Conservation (phyloP, 495 filamentous ascomycete genomes). For the Collariella sp. region DNA sequence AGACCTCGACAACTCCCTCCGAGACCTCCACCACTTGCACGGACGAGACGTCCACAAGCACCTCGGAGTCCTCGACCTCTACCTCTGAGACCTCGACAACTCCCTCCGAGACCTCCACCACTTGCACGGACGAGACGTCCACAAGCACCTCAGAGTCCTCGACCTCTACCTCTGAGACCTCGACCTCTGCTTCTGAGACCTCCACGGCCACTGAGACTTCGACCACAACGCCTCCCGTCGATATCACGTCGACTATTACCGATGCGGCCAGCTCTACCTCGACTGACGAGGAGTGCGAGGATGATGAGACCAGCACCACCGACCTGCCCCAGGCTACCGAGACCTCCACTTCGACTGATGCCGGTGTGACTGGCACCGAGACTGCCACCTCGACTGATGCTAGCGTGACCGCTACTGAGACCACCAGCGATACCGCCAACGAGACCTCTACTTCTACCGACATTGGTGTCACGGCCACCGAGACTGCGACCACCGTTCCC, state of each 20-base stretch:
- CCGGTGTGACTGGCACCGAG: neutral
- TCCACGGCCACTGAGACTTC: neutral
- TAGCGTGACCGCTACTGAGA: conserved; percentile 2
- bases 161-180: conserved; percentile 2
- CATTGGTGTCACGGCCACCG: neutral
- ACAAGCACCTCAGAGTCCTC: neutral
- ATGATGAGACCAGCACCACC: neutral
- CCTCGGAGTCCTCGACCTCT: conserved; percentile 4
- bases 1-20: neutral
- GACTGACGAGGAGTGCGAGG: neutral
- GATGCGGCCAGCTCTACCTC: conserved; percentile 1
- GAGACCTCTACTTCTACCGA: neutral
- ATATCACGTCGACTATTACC: neutral
- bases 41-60: conserved; percentile 3
- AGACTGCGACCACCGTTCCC: neutral
- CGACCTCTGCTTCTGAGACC: neutral
- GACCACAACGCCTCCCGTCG: neutral
- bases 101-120: conserved; percentile 3
- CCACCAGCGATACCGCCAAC: neutral
- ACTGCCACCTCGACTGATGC: neutral
- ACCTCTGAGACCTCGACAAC: conserved; percentile 4
- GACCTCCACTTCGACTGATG: neutral
- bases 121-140: neutral
- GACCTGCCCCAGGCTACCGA: neutral
- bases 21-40: conserved; percentile 8